Evolutionary conservation across 2,329 filamentous ascomycete species (phyloP).

Genomic region (Xylariaceae sp.): DNA sequence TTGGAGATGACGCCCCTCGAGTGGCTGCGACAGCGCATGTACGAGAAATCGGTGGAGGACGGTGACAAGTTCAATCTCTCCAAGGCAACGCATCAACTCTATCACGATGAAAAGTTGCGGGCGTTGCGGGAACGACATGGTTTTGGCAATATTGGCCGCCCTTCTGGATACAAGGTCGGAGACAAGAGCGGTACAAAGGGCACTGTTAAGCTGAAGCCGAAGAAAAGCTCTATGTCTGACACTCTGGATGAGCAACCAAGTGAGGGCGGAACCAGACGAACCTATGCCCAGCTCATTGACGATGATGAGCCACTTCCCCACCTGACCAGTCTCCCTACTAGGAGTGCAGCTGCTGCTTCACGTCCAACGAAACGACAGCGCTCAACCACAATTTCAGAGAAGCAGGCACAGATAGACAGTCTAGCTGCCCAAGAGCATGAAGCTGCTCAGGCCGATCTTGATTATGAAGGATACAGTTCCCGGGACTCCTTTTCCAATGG

Average conservation of each 20-base stretch:
- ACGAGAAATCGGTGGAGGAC: slow-evolving; percentile 42
- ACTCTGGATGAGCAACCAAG: slow-evolving; percentile 10
- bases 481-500: slow-evolving; percentile 47
- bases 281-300: slow-evolving; percentile 30
- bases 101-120: slow-evolving; percentile 50
- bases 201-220: slow-evolving; percentile 27
- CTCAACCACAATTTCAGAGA: slow-evolving; percentile 17
- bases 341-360: slow-evolving; percentile 27
- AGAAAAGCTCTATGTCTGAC: slow-evolving; percentile 22
- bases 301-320: slow-evolving; percentile 21
- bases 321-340: slow-evolving; percentile 7
- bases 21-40: slow-evolving; percentile 53
- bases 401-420: slow-evolving; percentile 5
- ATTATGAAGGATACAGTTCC: slow-evolving; percentile 45
- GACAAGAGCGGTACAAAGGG: slow-evolving; percentile 35
- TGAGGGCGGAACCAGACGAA: slow-evolving; percentile 24
- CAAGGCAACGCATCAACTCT: slow-evolving; percentile 48
- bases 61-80: slow-evolving; percentile 47
- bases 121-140: slow-evolving; percentile 47
- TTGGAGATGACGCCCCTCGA: slow-evolving; percentile 49
- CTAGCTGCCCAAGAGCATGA: slow-evolving; percentile 10
- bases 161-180: slow-evolving; percentile 39
- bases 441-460: slow-evolving; percentile 35
- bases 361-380: slow-evolving; percentile 32
- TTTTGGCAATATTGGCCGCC: slow-evolving; percentile 53